Conservation (phyloP, 768 basidiomycete genomes). For the Boletus insuetus region DNA sequence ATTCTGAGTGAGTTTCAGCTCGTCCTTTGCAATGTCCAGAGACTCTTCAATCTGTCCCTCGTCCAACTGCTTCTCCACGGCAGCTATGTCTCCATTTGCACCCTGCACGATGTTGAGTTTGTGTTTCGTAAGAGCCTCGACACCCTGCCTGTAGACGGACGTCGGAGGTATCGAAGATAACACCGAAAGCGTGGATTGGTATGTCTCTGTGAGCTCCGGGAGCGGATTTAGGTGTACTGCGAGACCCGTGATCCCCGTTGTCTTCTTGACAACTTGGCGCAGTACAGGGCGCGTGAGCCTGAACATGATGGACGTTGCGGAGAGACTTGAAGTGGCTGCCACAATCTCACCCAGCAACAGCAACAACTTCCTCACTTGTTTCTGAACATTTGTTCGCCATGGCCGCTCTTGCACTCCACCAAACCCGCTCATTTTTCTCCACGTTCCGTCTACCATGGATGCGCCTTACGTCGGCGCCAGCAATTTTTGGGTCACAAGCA, state of each 20-base stretch:
- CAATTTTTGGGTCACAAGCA: conserved; percentile 23
- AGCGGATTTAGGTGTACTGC: conserved; percentile 82
- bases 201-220: conserved; percentile 70
- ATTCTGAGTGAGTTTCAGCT: conserved; percentile 70
- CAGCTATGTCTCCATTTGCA: conserved; percentile 61
- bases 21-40: conserved; percentile 77
- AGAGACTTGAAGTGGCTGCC: conserved; percentile 12
- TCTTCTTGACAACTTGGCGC: conserved; percentile 60
- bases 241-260: conserved; percentile 88
- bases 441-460: conserved; percentile 25
- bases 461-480: conserved; percentile 13
- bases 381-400: conserved; percentile 22
- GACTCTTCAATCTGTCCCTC: conserved; percentile 89
- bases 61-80: conserved; percentile 71
- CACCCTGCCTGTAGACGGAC: conserved; percentile 87
- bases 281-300: conserved; percentile 72
- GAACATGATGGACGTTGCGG: conserved; percentile 52
- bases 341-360: neutral
- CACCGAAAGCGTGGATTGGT: conserved; percentile 70
- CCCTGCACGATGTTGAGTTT: conserved; percentile 72
- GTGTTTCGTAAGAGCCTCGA: conserved; percentile 78
- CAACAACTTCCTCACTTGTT: neutral
- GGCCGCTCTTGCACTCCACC: conserved; percentile 40
- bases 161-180: conserved; percentile 72
- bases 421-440: conserved; percentile 29